Conservation (phyloP, 352 stramenopile species). For the Globisporangium rhizosaccharum region DNA sequence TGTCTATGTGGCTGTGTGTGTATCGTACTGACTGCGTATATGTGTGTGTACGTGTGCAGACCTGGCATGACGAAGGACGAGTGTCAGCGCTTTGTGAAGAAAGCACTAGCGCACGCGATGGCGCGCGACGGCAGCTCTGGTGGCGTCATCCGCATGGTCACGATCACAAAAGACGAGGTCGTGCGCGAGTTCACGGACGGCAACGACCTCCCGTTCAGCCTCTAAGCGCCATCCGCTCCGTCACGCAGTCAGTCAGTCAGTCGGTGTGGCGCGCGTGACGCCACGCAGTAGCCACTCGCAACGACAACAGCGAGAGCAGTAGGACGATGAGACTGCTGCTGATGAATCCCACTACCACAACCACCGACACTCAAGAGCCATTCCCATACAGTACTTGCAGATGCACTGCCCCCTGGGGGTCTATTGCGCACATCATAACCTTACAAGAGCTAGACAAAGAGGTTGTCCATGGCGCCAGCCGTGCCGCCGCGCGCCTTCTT, state of each 20-base stretch:
- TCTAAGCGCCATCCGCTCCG: conserved; percentile 32
- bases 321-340: background rate
- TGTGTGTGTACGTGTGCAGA: conserved; percentile 20
- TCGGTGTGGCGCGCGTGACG: background rate
- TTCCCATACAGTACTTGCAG: background rate
- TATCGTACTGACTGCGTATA: conserved; percentile 7
- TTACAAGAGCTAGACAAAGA: conserved; percentile 53
- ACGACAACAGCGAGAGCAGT: background rate
- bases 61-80: conserved; percentile 96
- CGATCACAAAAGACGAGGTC: conserved; percentile 89
- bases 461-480: conserved; percentile 62
- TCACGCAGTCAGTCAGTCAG: background rate
- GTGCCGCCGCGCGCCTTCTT: conserved; percentile 58
- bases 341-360: too few relatives aligned
- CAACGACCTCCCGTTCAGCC: conserved; percentile 87
- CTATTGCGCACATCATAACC: background rate
- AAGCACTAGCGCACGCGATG: conserved; percentile 96
- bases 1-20: background rate
- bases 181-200: conserved; percentile 91
- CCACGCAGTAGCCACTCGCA: background rate
- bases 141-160: conserved; percentile 96
- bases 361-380: too few relatives aligned
- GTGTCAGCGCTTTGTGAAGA: conserved; percentile 93
- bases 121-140: conserved; percentile 97
- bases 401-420: background rate